Conservation (phyloP, 768 basidiomycete genomes). For the Amanita exitialis region DNA sequence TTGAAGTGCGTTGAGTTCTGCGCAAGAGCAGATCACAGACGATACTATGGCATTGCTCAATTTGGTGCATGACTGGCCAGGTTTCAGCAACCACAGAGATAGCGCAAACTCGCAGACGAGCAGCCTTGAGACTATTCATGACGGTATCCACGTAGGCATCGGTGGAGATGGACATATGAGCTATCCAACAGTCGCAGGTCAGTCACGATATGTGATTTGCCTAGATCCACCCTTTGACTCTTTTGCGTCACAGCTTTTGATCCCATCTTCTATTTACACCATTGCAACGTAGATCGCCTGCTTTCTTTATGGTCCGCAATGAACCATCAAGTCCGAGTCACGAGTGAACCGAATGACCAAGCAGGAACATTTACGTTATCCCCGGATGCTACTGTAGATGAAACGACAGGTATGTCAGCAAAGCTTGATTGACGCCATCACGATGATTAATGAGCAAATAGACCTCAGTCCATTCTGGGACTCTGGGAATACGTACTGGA, state of each 20-base stretch:
- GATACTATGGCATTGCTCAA: conserved; percentile 29
- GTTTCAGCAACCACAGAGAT: conserved; percentile 37
- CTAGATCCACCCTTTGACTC: background rate
- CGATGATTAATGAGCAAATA: conserved; percentile 8
- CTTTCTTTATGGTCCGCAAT: conserved; percentile 40
- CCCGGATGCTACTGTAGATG: conserved; percentile 16
- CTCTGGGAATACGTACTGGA: conserved; percentile 27
- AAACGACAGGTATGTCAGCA: conserved; percentile 17
- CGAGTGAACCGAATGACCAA: conserved; percentile 11
- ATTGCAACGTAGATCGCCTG: conserved; percentile 43
- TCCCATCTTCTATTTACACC: conserved; percentile 46
- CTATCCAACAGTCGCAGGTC: conserved; percentile 29
- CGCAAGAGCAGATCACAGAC: conserved; percentile 16
- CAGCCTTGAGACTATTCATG: conserved; percentile 42
- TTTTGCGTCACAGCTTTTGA: conserved; percentile 28
- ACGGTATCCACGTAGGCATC: conserved; percentile 31
- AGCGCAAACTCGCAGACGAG: conserved; percentile 29
- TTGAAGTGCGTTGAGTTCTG: conserved; percentile 13
- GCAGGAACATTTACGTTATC: conserved; percentile 25
- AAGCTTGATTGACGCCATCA: background rate
- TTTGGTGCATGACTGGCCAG: conserved; percentile 27
- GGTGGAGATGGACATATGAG: conserved; percentile 35
- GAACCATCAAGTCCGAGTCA: conserved; percentile 30
- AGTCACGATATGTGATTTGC: conserved; percentile 2
- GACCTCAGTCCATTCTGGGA: conserved; percentile 40